Percentiles rank a stretch among this genome's conserved stretches.
These are phyloP conservation scores for Blastocystis sp. DNA, from an alignment of 352 stramenopile species.

Conservation along the genomic window DNA sequence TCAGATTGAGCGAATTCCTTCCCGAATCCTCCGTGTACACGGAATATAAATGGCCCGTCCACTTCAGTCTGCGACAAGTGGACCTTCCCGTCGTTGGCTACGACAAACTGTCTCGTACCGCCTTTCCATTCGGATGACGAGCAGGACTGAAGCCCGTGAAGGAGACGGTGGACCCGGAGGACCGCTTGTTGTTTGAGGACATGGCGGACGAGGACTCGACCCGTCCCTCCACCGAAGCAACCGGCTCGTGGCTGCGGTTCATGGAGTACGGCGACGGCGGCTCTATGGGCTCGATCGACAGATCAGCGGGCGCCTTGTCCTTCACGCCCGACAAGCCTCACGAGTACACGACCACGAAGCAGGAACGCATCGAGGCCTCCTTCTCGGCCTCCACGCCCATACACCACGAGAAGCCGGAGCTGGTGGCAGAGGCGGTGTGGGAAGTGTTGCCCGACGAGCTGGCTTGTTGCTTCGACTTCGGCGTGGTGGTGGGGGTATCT, in stretches of 20 bases:
- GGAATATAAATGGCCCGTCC: constrained; percentile 38
- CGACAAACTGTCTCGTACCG: constrained; percentile 46
- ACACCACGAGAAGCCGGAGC: constrained; percentile 2
- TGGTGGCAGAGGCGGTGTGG: constrained; percentile 39
- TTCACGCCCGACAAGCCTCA: not conserved
- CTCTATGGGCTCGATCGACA: not conserved
- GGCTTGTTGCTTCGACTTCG: constrained; percentile 25
- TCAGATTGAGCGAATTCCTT: not conserved
- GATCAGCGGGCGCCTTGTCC: not conserved
- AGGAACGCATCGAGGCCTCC: constrained; percentile 36
- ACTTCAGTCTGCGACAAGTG: constrained; percentile 49
- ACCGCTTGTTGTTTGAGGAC: constrained; percentile 18
- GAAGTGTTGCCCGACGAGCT: constrained; percentile 30
- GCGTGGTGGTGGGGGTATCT: not conserved
- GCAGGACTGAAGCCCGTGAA: not conserved
- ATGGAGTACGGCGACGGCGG: constrained; percentile 24
- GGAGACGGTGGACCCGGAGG: constrained; percentile 14
- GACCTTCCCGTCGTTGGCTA: constrained; percentile 48
- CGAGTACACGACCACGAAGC: not conserved
- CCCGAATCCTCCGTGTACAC: constrained; percentile 2
- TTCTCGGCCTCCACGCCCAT: not conserved
- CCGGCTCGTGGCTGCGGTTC: constrained; percentile 34
- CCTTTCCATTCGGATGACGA: not conserved
- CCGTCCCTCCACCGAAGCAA: not conserved
- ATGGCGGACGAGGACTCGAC: constrained; percentile 10